Evolutionary conservation across 495 filamentous ascomycete genomes (phyloP).

Genomic region (Neurospora sp.): DNA sequence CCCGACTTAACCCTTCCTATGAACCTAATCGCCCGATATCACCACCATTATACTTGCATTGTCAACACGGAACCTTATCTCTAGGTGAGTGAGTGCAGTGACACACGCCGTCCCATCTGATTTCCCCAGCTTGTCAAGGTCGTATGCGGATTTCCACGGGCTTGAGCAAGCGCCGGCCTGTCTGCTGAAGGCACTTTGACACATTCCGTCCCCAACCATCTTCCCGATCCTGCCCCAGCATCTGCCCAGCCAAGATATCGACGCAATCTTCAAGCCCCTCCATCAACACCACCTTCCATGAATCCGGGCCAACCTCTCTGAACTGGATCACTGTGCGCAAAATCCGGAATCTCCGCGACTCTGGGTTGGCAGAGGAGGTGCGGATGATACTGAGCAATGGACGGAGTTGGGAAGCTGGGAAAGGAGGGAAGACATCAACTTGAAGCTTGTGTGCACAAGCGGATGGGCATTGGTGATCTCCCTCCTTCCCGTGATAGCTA

Average conservation of each 20-base stretch:
- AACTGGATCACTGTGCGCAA: not conserved
- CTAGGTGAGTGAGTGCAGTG: not conserved
- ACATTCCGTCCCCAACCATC: not conserved
- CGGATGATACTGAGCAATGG: not conserved
- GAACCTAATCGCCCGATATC: not conserved
- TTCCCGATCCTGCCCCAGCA: not conserved
- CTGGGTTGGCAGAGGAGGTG: not conserved
- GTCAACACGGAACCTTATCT: not conserved
- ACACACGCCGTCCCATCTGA: not conserved
- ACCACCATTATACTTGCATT: not conserved
- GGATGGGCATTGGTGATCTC: not conserved
- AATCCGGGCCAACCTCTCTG: not conserved
- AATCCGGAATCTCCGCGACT: not conserved
- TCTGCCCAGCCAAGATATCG: not conserved
- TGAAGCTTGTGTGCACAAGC: not conserved
- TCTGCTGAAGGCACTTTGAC: not conserved
- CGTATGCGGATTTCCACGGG: not conserved
- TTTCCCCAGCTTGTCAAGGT: not conserved
- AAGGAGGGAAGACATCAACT: not conserved
- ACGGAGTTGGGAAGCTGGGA: not conserved
- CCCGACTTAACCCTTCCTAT: not conserved
- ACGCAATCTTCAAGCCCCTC: not conserved
- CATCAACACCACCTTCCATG: not conserved
- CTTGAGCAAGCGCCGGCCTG: not conserved
- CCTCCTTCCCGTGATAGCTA: constrained; percentile 10